phyloP scores from a whole-genome alignment of 345 rosid species.

The Gossypium stocksii region DNA sequence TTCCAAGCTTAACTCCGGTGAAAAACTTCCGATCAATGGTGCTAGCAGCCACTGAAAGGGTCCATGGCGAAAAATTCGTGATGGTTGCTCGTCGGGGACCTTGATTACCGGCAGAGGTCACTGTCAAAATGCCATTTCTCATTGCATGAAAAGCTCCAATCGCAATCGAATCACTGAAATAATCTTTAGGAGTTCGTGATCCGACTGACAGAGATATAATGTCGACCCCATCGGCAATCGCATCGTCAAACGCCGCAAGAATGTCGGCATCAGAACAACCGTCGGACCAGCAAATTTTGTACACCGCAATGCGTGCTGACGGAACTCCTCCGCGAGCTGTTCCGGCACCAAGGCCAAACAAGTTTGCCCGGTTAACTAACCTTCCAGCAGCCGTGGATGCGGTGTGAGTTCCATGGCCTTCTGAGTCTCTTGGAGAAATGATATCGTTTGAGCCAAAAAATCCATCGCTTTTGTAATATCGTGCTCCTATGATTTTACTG shows the following conservation, averaged over 20 bases:
- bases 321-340: constrained; percentile 30
- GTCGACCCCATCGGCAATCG: constrained; percentile 32
- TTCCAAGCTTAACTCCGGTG: constrained; percentile 52
- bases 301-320: neutral
- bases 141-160: constrained; percentile 37
- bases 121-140: constrained; percentile 46
- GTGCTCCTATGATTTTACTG: constrained; percentile 34
- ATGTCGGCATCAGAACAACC: neutral
- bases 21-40: constrained; percentile 34
- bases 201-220: constrained; percentile 30
- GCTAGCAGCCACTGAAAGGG: constrained; percentile 45
- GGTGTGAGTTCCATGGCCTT: constrained; percentile 45
- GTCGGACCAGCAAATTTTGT: neutral
- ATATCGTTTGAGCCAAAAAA: constrained; percentile 1
- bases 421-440: constrained; percentile 19
- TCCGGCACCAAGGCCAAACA: constrained; percentile 20
- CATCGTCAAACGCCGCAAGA: constrained; percentile 31
- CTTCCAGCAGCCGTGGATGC: constrained; percentile 41
- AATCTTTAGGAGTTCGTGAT: fast-evolving
- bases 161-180: constrained; percentile 17
- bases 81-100: constrained; percentile 54
- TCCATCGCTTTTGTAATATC: constrained; percentile 7
- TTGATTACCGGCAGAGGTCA: constrained; percentile 61
- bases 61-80: constrained; percentile 76
- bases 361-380: constrained; percentile 15